Evolutionary conservation across 176 grass and related monocot genomes (phyloP).

Genomic region (Rhynchospora breviuscula): DNA sequence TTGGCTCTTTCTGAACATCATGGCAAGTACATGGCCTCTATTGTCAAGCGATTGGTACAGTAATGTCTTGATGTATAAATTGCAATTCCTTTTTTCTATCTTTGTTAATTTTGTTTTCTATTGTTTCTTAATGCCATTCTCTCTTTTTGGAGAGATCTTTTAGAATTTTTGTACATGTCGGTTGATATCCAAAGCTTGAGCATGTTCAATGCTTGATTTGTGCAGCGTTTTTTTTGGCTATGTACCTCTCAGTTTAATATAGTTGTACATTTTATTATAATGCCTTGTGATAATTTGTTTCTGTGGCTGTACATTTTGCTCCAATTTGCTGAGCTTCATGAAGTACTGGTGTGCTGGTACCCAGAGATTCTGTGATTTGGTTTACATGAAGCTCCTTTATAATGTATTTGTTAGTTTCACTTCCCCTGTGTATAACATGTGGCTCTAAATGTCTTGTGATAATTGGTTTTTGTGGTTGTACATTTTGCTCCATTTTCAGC

Average conservation of each 20-base stretch:
- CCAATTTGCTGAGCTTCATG: too few relatives aligned
- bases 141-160: background rate
- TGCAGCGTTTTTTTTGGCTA: background rate
- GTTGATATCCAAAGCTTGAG: background rate
- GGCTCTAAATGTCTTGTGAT: background rate
- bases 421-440: background rate
- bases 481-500: too few relatives aligned
- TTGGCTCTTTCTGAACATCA: constrained; percentile 55
- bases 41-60: constrained; percentile 40
- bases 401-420: too few relatives aligned
- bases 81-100: background rate
- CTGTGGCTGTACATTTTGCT: too few relatives aligned
- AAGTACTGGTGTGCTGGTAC: background rate
- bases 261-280: too few relatives aligned
- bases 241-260: too few relatives aligned
- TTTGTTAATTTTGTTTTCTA: background rate
- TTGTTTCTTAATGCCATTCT: background rate
- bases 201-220: background rate
- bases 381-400: too few relatives aligned
- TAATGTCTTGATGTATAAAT: background rate
- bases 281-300: too few relatives aligned
- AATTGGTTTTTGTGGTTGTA: too few relatives aligned
- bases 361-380: background rate
- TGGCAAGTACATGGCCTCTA: constrained; percentile 59
- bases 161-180: background rate